Conservation (phyloP, 1,284 basidiomycete species). For the Tremellales sp. region DNA sequence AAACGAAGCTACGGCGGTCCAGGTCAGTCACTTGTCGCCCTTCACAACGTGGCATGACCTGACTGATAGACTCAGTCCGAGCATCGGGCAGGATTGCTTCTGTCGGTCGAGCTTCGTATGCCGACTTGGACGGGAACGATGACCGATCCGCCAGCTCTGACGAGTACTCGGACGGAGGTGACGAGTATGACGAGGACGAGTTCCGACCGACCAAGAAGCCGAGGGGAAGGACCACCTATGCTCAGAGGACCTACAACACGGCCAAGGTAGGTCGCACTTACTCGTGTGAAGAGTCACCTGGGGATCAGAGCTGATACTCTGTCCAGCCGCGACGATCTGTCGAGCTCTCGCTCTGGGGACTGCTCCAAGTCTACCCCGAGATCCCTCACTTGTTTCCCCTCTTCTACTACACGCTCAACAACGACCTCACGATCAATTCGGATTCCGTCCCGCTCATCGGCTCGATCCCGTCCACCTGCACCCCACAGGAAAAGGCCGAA, state of each 20-base stretch:
- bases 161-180: conserved; percentile 19
- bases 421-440: conserved; percentile 43
- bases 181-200: conserved; percentile 34
- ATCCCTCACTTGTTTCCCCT: conserved; percentile 41
- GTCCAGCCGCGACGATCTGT: conserved; percentile 2
- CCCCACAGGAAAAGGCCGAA: conserved; percentile 36
- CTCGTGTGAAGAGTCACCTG: background rate
- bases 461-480: conserved; percentile 38
- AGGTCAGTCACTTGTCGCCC: conserved; percentile 14
- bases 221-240: conserved; percentile 15
- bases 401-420: conserved; percentile 45
- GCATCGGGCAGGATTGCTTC: conserved; percentile 38
- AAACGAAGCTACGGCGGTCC: conserved; percentile 24
- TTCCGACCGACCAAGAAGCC: conserved; percentile 31
- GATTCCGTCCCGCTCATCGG: conserved; percentile 46
- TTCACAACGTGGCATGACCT: background rate
- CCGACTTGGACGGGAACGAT: conserved; percentile 30
- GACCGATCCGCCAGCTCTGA: conserved; percentile 21
- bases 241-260: conserved; percentile 15
- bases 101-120: conserved; percentile 38
- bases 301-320: background rate
- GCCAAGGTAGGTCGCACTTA: conserved; percentile 11
- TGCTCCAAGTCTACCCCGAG: conserved; percentile 35
- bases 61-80: conserved; percentile 26
- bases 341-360: conserved; percentile 35